Evolutionary conservation across 1,284 basidiomycete genomes (phyloP), one percentile per base, ranked within the genome.

Genomic region (Marasmius sp.): DNA sequence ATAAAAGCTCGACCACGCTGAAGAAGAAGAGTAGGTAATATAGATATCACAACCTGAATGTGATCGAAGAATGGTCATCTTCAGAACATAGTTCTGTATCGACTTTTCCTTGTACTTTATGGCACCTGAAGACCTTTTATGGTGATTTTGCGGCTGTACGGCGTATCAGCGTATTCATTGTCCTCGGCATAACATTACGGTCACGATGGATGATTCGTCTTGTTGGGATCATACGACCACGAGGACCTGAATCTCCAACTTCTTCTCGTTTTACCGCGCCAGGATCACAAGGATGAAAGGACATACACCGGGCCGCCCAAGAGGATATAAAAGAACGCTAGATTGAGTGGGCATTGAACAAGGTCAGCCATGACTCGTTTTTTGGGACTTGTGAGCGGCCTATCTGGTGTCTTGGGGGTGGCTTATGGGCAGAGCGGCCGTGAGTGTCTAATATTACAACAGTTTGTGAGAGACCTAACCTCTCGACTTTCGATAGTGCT

Each of bases 401-500:
- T 12, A 18, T 12, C 37, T 37, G 6, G 27, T 3, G 8, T 37
- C 12, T 9, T 36, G 27, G 27, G n/a, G 34, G 34, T 14, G 20
- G 52, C 16, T 9, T 54, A 54, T 38, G 34, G 52, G 14, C 52
- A 54, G 36, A 37, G 52, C n/a, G 52, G 34, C 38, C 52, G 52
- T 54, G 38, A 54, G 52, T 37, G 7, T 36, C 38, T 38, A 16
- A n/a, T 36, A 14, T 54, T 20, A n/a, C 9, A 38, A 34, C 10
- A 49, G 18, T 11, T 16, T 27, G 10, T 9, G 8, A 18, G 18
- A 27, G 27, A 16, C 10, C n/a, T 37, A 18, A 38, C 11, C 34
- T 38, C 9, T n/a, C 9, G 8, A 16, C 5, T 10, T 16, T 58
- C 57, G 8, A 12, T n/a, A 80, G 83, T 85, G 61, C 81, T 79